Base-by-base conservation (phyloP, 805 yeast genomes). In the Saccharomycopsis fodiens region DNA sequence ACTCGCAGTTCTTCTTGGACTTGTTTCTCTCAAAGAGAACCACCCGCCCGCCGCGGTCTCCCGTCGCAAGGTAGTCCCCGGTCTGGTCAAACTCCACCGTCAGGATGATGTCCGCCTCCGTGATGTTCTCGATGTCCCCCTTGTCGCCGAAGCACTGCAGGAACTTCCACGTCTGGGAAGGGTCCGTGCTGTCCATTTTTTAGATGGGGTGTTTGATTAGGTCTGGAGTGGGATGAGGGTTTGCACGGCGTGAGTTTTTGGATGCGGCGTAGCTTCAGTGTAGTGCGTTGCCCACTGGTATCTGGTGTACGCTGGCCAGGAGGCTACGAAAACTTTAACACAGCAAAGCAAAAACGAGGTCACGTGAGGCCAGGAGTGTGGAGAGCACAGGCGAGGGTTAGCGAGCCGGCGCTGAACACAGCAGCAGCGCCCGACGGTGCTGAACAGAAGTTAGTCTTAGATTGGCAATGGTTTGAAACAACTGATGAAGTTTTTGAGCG, bases 71-170 rank as follows among this genome's bases (percentile, higher is more conserved):
- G 59, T 82, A 93, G 60, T 93, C 88, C 42, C 99, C 99, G 5
- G 93, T 78, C 59, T 82, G 85, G 62, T 93, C 96, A 59, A 93
- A 93, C 66, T 93, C 97, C 35, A 93, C 97, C 2, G 98, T 86
- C 16, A 96, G 85, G 52, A 93, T 93, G 60, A 93, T 89, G 63
- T 93, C 99, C 3, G 97, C 96, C 60, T 89, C 97, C 2, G 96
- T 88, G 58, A 89, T 86, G 58, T 80, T 84, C 54, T 91, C 97
- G 47, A 89, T 83, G 63, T 93, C 99, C 40, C 96, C 96, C 64
- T 94, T 93, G 65, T 93, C 98, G 53, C 99, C 99, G 72, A 93
- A 93, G 64, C 99, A 93, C 65, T 89, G 97, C 56, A 95, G 84
- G 63, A 89, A 89, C 64, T 86, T 87, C 91, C 91, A 82, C 48